A percentile compares a stretch with the other conserved stretches of the same genome.
These are phyloP conservation scores for Penicillium brevicompactum DNA, from an alignment of 2,329 filamentous ascomycete species.

Conservation along the genomic window DNA sequence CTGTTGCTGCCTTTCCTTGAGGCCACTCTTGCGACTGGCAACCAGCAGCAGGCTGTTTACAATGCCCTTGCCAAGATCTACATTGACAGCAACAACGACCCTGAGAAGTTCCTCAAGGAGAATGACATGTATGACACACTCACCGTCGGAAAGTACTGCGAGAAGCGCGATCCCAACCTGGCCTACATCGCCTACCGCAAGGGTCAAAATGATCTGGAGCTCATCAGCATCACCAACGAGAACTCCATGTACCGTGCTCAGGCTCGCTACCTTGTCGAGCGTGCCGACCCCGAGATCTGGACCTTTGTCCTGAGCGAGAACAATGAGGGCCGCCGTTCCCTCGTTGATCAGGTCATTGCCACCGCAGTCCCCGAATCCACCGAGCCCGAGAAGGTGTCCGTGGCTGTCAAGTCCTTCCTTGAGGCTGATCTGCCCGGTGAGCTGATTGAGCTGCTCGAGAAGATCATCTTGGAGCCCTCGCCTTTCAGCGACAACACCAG, in stretches of 20 bases:
- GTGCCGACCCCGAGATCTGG: conserved; percentile 90
- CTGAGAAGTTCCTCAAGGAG: conserved; percentile 95
- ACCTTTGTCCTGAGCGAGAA: conserved; percentile 91
- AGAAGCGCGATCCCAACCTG: conserved; percentile 95
- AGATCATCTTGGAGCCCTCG: conserved; percentile 99
- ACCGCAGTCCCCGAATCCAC: conserved; percentile 91
- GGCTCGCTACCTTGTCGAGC: conserved; percentile 89
- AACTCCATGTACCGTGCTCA: conserved; percentile 99
- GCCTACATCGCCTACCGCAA: conserved; percentile 95
- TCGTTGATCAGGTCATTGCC: conserved; percentile 94
- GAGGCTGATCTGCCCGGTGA: conserved; percentile 88
- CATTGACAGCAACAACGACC: conserved; percentile 98
- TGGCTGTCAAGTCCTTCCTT: conserved; percentile 92
- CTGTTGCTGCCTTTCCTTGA: conserved; percentile 94
- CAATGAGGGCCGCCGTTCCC: conserved; percentile 89
- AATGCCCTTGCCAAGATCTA: conserved; percentile 99
- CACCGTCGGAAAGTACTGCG: conserved; percentile 93
- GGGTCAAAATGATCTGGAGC: conserved; percentile 94
- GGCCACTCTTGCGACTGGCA: conserved; percentile 82
- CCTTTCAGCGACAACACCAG: conserved; percentile 97
- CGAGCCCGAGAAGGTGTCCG: conserved; percentile 90
- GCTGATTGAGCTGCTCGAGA: conserved; percentile 95
- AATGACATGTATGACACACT: conserved; percentile 96
- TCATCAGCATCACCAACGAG: conserved; percentile 97
- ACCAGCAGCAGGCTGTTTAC: conserved; percentile 94